Base-by-base conservation (phyloP, 164 flowering plant species). In the Vitis cinerea region DNA sequence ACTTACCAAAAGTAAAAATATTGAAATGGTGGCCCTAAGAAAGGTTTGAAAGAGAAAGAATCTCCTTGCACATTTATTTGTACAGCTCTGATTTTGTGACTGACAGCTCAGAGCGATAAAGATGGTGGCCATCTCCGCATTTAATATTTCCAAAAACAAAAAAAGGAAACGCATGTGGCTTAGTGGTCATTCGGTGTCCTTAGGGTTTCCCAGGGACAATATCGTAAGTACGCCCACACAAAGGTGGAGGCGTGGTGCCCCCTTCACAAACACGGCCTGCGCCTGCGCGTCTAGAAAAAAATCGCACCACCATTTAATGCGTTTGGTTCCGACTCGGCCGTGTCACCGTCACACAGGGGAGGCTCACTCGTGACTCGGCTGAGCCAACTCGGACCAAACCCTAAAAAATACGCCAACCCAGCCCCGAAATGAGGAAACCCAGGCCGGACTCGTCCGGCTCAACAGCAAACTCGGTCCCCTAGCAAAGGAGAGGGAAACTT, bases 101-200 rank as follows among this genome's bases (percentile, higher is more conserved):
- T 47, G 15, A 71, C 70, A 72, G 70, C 70, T 66, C 57, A 67
- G 1, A 23, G 10, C 29, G 54, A 30, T 37, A 61, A 70, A 61
- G 67, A 55, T 59, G 56, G 14, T 14, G n/a, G n/a, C 3, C 56
- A 1, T 53, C 56, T n/a, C n/a, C n/a, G 0, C 56, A 11, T 13
- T 13, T 15, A 2, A 27, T 59, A 14, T 59, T 11, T 51, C 71
- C 4, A 51, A 69, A 68, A 31, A 37, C 6, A 37, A 37, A 37
- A 37, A 37, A 37, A 37, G 44, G 7, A 37, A 6, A 6, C 44
- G 7, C 7, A 37, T 37, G 44, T 37, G 44, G 44, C 44, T 37
- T 37, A 37, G 44, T 3, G 44, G 1, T 3, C 44, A 37, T 37
- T 37, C 44, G 44, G 44, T 37, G 6, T 37, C 44, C 4, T 37